Conservation (phyloP, 768 basidiomycete genomes). For the Leccinum boreale region DNA sequence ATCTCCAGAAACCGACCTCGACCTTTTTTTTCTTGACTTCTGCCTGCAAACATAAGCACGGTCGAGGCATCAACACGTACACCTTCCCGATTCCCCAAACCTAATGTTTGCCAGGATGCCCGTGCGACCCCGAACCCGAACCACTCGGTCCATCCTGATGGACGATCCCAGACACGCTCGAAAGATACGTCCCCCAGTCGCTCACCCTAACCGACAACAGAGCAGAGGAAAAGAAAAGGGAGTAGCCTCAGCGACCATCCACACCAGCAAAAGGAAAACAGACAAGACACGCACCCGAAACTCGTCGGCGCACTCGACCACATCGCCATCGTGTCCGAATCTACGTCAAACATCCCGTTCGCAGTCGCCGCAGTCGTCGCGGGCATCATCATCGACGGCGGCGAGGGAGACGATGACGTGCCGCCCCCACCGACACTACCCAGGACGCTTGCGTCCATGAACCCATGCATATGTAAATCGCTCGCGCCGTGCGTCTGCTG, state of each 20-base stretch:
- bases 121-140: not conserved
- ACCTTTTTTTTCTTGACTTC: too few relatives aligned
- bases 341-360: slow-evolving; percentile 26
- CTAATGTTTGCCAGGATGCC: not conserved
- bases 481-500: not conserved
- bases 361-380: not conserved
- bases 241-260: not conserved
- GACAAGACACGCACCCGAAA: slow-evolving; percentile 51
- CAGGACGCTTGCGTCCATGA: slow-evolving; percentile 6
- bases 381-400: not conserved
- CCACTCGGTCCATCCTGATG: slow-evolving; percentile 13
- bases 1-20: not conserved
- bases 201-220: slow-evolving; percentile 27
- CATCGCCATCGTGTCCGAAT: slow-evolving; percentile 54
- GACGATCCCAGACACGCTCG: slow-evolving; percentile 28
- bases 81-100: not conserved
- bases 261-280: not conserved
- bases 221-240: not conserved
- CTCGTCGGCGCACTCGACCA: slow-evolving; percentile 60
- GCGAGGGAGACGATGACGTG: not conserved
- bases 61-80: not conserved
- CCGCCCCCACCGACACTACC: not conserved
- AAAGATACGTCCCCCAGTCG: slow-evolving; percentile 40
- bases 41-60: not conserved
- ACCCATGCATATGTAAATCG: slow-evolving; percentile 12